Conservation (phyloP, 108 stramenopile genomes). For the Discostella stelligeroides region DNA sequence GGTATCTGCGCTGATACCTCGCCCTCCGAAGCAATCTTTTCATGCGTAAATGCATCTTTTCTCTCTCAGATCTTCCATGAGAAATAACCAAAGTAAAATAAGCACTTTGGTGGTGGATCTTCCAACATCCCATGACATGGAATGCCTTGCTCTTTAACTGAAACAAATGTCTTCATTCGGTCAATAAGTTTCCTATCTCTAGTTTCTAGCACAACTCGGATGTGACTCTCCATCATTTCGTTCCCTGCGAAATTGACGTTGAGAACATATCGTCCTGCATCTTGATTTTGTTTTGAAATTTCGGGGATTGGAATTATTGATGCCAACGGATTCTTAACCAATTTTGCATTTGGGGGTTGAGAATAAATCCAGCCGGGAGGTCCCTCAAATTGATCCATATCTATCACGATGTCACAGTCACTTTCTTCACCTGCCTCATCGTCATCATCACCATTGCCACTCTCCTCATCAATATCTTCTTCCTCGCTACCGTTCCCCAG, state of each 20-base stretch:
- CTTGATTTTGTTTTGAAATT: conserved; percentile 20
- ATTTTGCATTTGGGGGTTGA: conserved; percentile 13
- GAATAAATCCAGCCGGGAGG: conserved; percentile 43
- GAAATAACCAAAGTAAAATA: conserved; percentile 52
- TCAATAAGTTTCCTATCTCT: neutral
- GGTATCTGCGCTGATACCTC: conserved; percentile 68
- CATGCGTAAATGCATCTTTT: neutral
- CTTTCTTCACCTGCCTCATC: conserved; percentile 19
- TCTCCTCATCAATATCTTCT: too few relatives aligned
- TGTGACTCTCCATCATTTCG: conserved; percentile 76
- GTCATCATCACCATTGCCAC: conserved; percentile 23
- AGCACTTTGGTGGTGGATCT: conserved; percentile 32
- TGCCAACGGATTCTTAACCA: conserved; percentile 66
- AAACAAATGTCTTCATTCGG: conserved; percentile 25
- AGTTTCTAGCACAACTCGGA: conserved; percentile 62
- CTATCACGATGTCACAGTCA: conserved; percentile 14
- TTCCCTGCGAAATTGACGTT: conserved; percentile 89
- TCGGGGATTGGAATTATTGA: conserved; percentile 57
- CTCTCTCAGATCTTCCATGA: conserved; percentile 10
- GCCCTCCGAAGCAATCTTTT: conserved; percentile 60
- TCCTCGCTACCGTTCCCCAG: conserved; percentile 24
- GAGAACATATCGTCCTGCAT: conserved; percentile 55
- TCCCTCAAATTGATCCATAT: conserved; percentile 49
- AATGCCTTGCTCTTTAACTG: conserved; percentile 2
- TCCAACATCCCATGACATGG: too few relatives aligned